Evolutionary conservation across 495 filamentous ascomycete species (phyloP), one percentile per base, ranked within the genome.

Genomic region (Cercophora scortea): DNA sequence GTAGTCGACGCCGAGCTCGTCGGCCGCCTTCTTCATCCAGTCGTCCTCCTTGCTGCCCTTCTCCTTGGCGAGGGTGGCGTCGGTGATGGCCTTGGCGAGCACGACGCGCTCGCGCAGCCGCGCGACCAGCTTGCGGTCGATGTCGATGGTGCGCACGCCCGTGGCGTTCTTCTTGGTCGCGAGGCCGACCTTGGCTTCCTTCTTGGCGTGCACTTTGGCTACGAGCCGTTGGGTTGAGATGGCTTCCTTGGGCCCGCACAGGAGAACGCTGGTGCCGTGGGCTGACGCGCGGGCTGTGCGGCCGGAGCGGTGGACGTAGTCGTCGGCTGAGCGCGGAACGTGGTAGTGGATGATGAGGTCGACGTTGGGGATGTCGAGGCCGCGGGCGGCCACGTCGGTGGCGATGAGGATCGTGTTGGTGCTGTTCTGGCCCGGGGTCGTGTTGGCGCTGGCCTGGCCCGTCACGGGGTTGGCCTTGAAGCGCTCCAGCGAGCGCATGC

Each of bases 371-470:
- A 98, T 96, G 70, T 98, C 93, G 47, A 98, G 82, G 62, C 93
- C 93, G 54, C 93, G 83, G n/a, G 94, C 92, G 1, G 93, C 94
- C 42, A 97, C 91, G 63, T 98, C 93, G 3, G 93, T 97, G 1
- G 94, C 92, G 10, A 98, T 79, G 2, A 98, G 80, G 48, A 96
- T 68, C 35, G 62, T 87, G 59, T 42, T 53, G 42, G 54, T 57
- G 42, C 32, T 32, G 11, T 71, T 63, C 18, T 81, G 69, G 25
- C 25, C 25, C 2, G 25, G 25, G 2, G 25, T 25, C 25, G 25
- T 25, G 25, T 25, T 25, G 25, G 25, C 25, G 25, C 25, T 25
- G 25, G 25, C 25, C 5, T 25, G 25, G 25, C 25, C 25, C 25
- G 25, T 25, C 25, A 25, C 25, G 25, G 25, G 2, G 13, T 80